Base-by-base conservation (phyloP, 208 protist genomes). In the Phytomonas sp. region DNA sequence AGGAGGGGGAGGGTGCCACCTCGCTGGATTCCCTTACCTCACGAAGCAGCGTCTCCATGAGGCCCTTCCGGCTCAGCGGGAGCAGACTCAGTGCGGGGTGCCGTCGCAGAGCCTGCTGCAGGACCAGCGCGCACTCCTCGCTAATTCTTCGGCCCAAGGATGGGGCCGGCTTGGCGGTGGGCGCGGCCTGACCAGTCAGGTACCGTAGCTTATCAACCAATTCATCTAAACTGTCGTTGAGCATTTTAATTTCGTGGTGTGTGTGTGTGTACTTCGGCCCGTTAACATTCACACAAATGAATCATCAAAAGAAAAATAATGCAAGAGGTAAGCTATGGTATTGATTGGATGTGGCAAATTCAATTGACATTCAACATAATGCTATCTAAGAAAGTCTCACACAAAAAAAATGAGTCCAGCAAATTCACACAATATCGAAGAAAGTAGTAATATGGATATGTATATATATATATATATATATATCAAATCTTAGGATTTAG, bases 151-250 rank as follows among this genome's bases (percentile, higher is more conserved):
- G 69, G 33, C 70, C 59, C 9, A 67, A 60, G 43, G 70, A 66
- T 29, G 61, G 68, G 37, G 64, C 66, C 11, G 60, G 67, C 13
- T 29, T 37, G 5, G 68, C 60, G 6, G 67, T 56, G 0, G 62
- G 56, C 8, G 67, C 72, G 3, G 73, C 65, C 69, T 91, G 83
- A 15, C 89, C 89, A 7, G 89, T 85, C 2, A 89, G 79, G 67
- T 76, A 83, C 59, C 89, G 83, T 53, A 94, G 74, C 33, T 84
- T 75, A 66, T 85, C 78, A 67, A 89, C 86, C 37, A 94, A 70
- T 60, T 87, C 83, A 4, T 76, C 77, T 23, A 94, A 76, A 29
- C 88, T 78, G 30, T 77, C 51, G 37, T 81, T 80, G 37, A 64
- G 75, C 79, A 88, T 86, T 4, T 40, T 11, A 40, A 40, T 40